Conservation (phyloP, 495 filamentous ascomycete genomes). For the Hapsidospora chrysogenum region DNA sequence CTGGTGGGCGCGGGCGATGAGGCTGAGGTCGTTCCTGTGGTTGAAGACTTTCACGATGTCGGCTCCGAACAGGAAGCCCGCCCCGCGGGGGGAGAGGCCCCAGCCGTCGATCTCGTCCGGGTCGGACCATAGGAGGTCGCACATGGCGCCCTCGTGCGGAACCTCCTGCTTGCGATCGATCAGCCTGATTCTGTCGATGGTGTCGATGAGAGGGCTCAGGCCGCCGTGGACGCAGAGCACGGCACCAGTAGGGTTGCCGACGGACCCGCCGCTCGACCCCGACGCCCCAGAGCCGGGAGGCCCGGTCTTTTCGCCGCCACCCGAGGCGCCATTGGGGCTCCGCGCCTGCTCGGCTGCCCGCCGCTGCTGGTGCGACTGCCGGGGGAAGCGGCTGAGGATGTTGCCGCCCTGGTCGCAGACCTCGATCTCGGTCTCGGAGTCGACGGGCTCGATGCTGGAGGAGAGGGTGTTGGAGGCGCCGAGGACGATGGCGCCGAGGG, state of each 20-base stretch:
- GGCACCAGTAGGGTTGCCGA: constrained; percentile 54
- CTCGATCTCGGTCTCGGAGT: constrained; percentile 78
- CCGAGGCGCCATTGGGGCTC: constrained; percentile 22
- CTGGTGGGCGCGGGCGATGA: constrained; percentile 93
- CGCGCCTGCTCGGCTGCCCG: constrained; percentile 7
- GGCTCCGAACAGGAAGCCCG: constrained; percentile 92
- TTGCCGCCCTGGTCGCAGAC: constrained; percentile 69
- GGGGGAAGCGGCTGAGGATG: constrained; percentile 54
- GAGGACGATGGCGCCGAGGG: constrained; percentile 83
- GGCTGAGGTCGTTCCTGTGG: constrained; percentile 86
- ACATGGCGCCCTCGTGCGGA: constrained; percentile 97
- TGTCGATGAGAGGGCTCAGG: constrained; percentile 79
- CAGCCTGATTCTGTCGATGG: constrained; percentile 86
- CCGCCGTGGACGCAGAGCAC: constrained; percentile 94
- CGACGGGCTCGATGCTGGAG: constrained; percentile 27
- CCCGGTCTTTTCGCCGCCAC: constrained; percentile 35
- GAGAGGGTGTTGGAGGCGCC: constrained; percentile 64
- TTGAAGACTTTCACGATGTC: constrained; percentile 99
- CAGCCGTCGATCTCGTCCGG: constrained; percentile 97
- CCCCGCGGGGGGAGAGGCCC: constrained; percentile 86
- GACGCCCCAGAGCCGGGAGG: constrained; percentile 67
- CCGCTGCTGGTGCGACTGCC: constrained; percentile 16
- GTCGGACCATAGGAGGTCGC: constrained; percentile 93
- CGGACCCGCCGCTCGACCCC: constrained; percentile 43
- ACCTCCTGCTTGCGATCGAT: constrained; percentile 97